phyloP scores from a whole-genome alignment of 495 filamentous ascomycete genomes.

The Jackrogersella multiformis region DNA sequence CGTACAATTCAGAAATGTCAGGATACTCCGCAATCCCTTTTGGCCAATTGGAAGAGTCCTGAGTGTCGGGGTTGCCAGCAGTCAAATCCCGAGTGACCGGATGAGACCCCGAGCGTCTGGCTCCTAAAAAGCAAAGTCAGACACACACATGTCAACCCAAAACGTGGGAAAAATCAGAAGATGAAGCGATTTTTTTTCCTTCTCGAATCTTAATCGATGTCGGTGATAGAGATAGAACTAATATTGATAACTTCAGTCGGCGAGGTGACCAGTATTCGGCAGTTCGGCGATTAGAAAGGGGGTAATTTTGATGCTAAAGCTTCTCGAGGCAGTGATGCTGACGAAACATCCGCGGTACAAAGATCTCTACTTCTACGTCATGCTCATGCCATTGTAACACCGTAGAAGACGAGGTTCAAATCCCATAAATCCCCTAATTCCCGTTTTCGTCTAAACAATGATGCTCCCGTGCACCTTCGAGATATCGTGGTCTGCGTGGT shows the following conservation, averaged over 20 bases:
- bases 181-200: constrained; percentile 1
- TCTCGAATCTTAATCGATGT: constrained; percentile 13
- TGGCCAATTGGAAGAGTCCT: constrained; percentile 35
- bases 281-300: constrained; percentile 38
- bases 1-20: constrained; percentile 38
- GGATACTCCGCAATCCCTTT: constrained; percentile 40
- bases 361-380: constrained; percentile 31
- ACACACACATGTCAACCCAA: constrained; percentile 17
- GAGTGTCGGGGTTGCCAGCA: constrained; percentile 32
- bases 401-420: constrained; percentile 26
- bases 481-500: constrained; percentile 15
- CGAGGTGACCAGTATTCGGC: constrained; percentile 40
- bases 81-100: constrained; percentile 48
- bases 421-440: constrained; percentile 41
- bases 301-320: constrained; percentile 22
- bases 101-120: constrained; percentile 39
- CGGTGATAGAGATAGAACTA: constrained; percentile 31
- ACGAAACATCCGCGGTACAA: constrained; percentile 35
- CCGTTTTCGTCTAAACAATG: constrained; percentile 11
- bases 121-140: constrained; percentile 23
- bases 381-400: constrained; percentile 31
- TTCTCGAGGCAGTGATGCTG: constrained; percentile 36
- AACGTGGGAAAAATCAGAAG: constrained; percentile 10
- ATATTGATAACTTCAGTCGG: constrained; percentile 35
- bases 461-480: constrained; percentile 16